Conservation (phyloP, 257 asterid species). For the Buddleja alternifolia region DNA sequence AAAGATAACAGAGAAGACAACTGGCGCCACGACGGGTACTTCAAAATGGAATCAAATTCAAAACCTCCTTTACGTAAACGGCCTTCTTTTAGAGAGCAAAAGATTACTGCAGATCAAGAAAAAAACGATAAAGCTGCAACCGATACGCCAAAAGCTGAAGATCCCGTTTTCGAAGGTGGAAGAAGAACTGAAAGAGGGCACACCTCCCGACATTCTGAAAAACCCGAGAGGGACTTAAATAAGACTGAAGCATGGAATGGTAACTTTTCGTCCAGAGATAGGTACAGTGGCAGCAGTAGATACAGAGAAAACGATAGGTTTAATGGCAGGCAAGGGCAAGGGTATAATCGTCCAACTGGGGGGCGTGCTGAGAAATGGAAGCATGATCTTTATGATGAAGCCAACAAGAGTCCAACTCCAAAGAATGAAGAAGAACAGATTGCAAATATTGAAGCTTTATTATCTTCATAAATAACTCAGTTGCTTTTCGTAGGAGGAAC, state of each 20-base stretch:
- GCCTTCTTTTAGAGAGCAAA: slow-evolving; percentile 81
- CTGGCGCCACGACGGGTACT: slow-evolving; percentile 81
- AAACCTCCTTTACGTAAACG: slow-evolving; percentile 61
- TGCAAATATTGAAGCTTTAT: slow-evolving; percentile 79
- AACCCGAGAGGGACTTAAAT: slow-evolving; percentile 49
- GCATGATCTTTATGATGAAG: slow-evolving; percentile 81
- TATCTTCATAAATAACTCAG: slow-evolving; percentile 50
- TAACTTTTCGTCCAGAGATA: slow-evolving; percentile 52
- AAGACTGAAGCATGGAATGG: slow-evolving; percentile 53
- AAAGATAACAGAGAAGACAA: slow-evolving; percentile 47
- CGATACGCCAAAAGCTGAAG: slow-evolving; percentile 40
- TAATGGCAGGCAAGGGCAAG: slow-evolving; percentile 53
- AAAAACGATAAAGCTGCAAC: slow-evolving; percentile 40
- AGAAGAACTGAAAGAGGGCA: slow-evolving; percentile 50
- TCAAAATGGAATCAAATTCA: slow-evolving; percentile 60
- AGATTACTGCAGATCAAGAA: slow-evolving; percentile 53
- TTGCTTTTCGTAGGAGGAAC: too few species aligned
- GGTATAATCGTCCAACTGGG: slow-evolving; percentile 41
- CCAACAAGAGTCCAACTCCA: slow-evolving; percentile 74
- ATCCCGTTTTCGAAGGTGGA: slow-evolving; percentile 42
- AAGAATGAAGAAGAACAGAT: slow-evolving; percentile 86
- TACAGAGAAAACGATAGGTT: slow-evolving; percentile 58
- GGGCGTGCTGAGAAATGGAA: slow-evolving; percentile 83
- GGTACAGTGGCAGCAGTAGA: slow-evolving; percentile 33
- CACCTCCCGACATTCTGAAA: slow-evolving; percentile 40